phyloP scores from a whole-genome alignment of 169 alveolate genomes.

The Plasmodium fragile region DNA sequence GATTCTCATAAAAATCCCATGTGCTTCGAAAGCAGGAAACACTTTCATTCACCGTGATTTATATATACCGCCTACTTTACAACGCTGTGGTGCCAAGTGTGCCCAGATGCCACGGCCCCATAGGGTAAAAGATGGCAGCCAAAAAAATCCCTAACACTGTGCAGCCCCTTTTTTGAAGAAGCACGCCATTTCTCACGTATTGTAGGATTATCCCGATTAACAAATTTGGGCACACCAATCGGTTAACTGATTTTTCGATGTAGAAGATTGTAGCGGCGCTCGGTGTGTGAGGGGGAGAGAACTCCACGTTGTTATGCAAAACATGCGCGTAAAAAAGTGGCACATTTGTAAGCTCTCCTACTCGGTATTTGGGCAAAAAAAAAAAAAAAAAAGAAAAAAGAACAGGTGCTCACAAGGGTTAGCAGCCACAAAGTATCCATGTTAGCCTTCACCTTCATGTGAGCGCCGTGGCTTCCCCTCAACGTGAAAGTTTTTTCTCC shows the following conservation, averaged over 20 bases:
- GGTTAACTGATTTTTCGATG: not conserved
- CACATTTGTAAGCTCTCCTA: not conserved
- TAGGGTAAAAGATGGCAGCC: not conserved
- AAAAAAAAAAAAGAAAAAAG: too few species aligned
- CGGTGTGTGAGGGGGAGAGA: not conserved
- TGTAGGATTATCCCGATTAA: not conserved
- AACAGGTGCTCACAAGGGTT: not conserved
- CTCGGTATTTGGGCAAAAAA: not conserved
- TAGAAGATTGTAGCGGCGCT: not conserved
- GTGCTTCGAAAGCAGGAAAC: not conserved
- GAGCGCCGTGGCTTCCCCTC: not conserved
- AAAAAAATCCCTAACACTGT: not conserved
- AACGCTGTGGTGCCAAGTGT: not conserved
- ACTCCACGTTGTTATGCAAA: not conserved
- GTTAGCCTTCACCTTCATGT: not conserved
- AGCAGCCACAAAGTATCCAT: not conserved
- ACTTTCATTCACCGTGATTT: not conserved
- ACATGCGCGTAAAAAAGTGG: not conserved
- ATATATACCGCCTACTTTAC: not conserved
- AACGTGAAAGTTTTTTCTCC: not conserved
- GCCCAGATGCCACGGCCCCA: not conserved
- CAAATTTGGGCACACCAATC: not conserved
- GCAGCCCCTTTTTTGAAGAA: not conserved
- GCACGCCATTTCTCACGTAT: not conserved
- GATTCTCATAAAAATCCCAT: not conserved